Base-by-base conservation (phyloP, 192 early-diverging fungal genomes). In the Gaertneriomyces sp. region DNA sequence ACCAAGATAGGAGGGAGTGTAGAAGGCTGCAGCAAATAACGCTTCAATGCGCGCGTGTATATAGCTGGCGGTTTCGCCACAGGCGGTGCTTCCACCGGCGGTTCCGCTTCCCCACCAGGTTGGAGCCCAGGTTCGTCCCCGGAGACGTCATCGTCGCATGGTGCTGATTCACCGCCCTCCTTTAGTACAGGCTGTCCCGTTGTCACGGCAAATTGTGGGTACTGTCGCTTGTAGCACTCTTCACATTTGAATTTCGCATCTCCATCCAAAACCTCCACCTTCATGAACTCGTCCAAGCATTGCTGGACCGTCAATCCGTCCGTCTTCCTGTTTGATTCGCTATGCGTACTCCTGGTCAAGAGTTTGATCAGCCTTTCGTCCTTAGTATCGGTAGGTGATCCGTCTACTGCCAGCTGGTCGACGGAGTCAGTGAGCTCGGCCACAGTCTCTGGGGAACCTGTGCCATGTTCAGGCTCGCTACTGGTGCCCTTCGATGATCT, bases 171-270 rank as follows among this genome's bases (percentile, higher is more conserved):
- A 25, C 25, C 7, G 7, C 45, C 10, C 5, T 16, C 51, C 5
- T 6, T 56, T 46, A 7, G 6, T 11, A 11, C 50, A 25, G 14
- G 47, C n/a, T 20, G n/a, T 6, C 53, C 17, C 51, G 40, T 25
- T 45, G 41, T 19, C 19, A n/a, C 53, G 25, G 25, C 25, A 33
- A 33, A 33, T 33, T 33, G 25, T 33, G 25, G 25, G 33, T 74
- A 64, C 42, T 60, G 58, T 7, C 70, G 42, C 56, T 76, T 84
- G 47, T 73, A 77, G 57, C 88, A 89, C 45, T 81, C 72, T 9
- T 89, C 86, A 62, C 88, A 89, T 0, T 80, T 77, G 63, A 82
- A 88, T 7, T 66, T 70, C 65, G 87, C 79, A 11, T 83, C 77
- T 2, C 84, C 86, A n/a, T 88, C 84, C 33, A 89, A 59, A 8